These are phyloP conservation scores for Sporothrix pallida DNA, from an alignment of 2,329 filamentous ascomycete species.

Conservation along the genomic window DNA sequence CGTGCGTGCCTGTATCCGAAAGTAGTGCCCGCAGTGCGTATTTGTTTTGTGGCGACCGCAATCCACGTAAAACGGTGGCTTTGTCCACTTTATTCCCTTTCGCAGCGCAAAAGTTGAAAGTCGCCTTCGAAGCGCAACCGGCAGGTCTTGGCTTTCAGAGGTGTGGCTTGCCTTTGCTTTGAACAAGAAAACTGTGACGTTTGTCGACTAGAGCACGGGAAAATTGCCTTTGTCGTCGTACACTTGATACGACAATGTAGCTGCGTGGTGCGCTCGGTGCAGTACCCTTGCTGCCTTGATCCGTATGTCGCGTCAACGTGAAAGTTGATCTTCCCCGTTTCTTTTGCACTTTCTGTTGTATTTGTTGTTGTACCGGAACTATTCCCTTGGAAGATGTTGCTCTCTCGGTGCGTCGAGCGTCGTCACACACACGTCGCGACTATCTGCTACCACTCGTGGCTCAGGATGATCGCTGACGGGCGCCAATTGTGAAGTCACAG, in stretches of 20 bases:
- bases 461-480: background rate
- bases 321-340: background rate
- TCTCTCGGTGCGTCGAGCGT: background rate
- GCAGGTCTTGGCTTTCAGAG: background rate
- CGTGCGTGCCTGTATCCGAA: slow-evolving; percentile 7
- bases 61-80: background rate
- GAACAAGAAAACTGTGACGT: background rate
- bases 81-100: slow-evolving; percentile 26
- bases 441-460: background rate
- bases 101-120: slow-evolving; percentile 24
- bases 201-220: background rate
- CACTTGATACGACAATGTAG: no score
- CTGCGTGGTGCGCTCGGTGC: no score
- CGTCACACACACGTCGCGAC: slow-evolving; percentile 3
- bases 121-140: slow-evolving; percentile 19
- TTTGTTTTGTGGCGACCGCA: slow-evolving; percentile 8
- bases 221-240: no score
- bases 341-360: background rate
- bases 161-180: slow-evolving; percentile 6
- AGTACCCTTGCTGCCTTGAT: background rate
- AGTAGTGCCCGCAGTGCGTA: background rate
- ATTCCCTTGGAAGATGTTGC: background rate
- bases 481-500: slow-evolving; percentile 8
- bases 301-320: background rate
- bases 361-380: no score